Conservation (phyloP, 1,284 basidiomycete genomes). For the Testicularia cyperi region DNA sequence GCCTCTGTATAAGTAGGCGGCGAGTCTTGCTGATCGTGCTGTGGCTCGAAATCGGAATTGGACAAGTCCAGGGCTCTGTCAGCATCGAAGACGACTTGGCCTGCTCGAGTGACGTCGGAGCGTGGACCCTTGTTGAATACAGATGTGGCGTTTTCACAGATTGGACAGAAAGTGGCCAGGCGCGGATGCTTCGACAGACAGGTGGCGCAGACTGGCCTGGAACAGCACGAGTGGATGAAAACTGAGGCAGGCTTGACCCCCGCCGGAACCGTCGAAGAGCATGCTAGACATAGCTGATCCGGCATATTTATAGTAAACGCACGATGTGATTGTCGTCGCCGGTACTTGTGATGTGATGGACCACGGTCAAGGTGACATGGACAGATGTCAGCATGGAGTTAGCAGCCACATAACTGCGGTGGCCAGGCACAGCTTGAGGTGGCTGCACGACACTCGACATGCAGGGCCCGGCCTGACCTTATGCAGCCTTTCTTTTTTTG, state of each 20-base stretch:
- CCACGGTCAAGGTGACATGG: no score
- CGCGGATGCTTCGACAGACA: conserved; percentile 24
- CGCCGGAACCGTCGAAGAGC: conserved; percentile 19
- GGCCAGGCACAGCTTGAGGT: no score
- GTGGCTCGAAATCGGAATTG: not conserved
- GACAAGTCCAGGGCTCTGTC: conserved; percentile 1
- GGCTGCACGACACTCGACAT: no score
- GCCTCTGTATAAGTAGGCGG: conserved; percentile 19
- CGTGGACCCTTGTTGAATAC: conserved; percentile 38
- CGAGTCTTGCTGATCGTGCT: conserved; percentile 2
- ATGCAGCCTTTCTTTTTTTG: no score
- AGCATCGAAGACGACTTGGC: conserved; percentile 34
- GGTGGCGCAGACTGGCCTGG: conserved; percentile 11
- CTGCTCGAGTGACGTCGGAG: conserved; percentile 29
- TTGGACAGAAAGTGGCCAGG: conserved; percentile 36
- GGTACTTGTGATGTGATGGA: not conserved
- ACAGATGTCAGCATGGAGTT: no score
- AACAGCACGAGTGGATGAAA: conserved; percentile 37
- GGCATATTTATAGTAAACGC: not conserved
- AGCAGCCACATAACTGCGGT: no score
- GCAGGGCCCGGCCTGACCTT: no score
- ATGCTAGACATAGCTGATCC: conserved; percentile 19
- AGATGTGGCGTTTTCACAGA: conserved; percentile 34
- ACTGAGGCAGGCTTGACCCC: conserved; percentile 9
- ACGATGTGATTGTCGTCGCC: no score